phyloP scores from a whole-genome alignment of 768 basidiomycete genomes.

The Filobasidium wieringae region DNA sequence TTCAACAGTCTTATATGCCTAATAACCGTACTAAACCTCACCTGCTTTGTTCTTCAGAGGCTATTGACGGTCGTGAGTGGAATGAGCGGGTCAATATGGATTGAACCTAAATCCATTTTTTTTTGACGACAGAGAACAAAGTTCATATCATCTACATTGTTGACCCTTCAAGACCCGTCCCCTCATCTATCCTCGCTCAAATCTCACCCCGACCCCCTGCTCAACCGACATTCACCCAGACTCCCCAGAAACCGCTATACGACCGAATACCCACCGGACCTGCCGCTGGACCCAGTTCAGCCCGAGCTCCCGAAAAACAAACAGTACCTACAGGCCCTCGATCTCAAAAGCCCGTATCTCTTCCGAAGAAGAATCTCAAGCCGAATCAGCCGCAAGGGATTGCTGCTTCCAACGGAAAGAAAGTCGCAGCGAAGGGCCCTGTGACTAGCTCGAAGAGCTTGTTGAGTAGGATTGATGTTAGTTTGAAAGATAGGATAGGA shows the following conservation, averaged over 20 bases:
- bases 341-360: not conserved
- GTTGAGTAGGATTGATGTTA: conserved; percentile 7
- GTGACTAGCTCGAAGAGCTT: not conserved
- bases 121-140: not conserved
- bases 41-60: not conserved
- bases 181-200: not conserved
- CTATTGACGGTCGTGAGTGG: not conserved
- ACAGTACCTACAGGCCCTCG: not conserved
- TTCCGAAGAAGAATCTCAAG: not conserved
- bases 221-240: not conserved
- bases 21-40: too few relatives aligned
- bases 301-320: not conserved
- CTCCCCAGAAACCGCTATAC: not conserved
- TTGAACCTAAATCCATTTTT: not conserved
- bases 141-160: not conserved
- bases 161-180: not conserved
- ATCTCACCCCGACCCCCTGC: not conserved
- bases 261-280: not conserved
- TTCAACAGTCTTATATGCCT: too few relatives aligned
- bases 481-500: conserved; percentile 5
- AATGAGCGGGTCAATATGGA: not conserved
- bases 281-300: not conserved
- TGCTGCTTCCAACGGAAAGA: not conserved
- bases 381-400: not conserved
- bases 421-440: not conserved